Conservation (phyloP, 495 filamentous ascomycete species). For the Hypomontagnella submonticulosa region DNA sequence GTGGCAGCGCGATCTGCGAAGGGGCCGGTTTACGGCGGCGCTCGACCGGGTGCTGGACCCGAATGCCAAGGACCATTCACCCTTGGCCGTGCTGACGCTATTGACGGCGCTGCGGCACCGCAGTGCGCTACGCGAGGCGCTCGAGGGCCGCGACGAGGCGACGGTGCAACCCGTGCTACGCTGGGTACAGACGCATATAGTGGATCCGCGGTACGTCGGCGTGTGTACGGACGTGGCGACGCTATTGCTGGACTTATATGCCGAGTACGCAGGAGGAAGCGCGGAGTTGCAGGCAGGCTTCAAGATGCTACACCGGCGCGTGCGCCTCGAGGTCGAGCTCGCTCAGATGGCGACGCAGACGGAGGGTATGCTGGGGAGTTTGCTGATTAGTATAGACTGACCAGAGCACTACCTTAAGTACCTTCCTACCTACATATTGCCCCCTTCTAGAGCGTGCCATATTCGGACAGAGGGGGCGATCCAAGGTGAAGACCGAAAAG, state of each 20-base stretch:
- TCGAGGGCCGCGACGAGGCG: constrained; percentile 84
- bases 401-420: no score
- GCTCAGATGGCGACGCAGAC: constrained; percentile 81
- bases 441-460: background rate
- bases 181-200: constrained; percentile 83
- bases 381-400: constrained; percentile 59
- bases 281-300: constrained; percentile 75
- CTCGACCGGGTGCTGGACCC: constrained; percentile 79
- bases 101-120: constrained; percentile 81
- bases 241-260: constrained; percentile 86
- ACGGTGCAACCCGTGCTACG: constrained; percentile 81
- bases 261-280: constrained; percentile 78
- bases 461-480: background rate
- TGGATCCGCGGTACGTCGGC: constrained; percentile 79
- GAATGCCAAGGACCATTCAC: constrained; percentile 57
- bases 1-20: constrained; percentile 85
- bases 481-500: constrained; percentile 6
- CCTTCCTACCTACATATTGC: no score
- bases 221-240: constrained; percentile 83
- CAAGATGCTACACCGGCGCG: constrained; percentile 69
- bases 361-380: constrained; percentile 84
- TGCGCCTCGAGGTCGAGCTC: constrained; percentile 80
- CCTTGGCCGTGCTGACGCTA: constrained; percentile 71
- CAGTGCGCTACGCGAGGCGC: constrained; percentile 82
- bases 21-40: constrained; percentile 78